A percentile compares a stretch with the other conserved stretches of the same genome.
These are phyloP conservation scores for Primulina eburnea DNA, from an alignment of 257 asterid genomes.

Conservation along the genomic window DNA sequence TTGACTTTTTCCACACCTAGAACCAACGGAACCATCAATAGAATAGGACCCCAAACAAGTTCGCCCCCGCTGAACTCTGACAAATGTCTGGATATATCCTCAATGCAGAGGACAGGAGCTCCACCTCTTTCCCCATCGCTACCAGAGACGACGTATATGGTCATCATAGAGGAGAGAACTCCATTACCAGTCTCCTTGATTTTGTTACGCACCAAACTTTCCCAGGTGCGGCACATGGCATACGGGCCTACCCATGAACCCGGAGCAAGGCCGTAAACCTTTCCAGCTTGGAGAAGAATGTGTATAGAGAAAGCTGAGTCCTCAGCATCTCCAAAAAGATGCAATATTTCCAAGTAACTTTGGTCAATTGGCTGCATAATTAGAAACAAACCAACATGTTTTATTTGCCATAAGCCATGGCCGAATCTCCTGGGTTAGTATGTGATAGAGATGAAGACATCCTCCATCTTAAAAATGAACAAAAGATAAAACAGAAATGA, in stretches of 20 bases:
- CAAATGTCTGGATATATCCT: conserved; percentile 59
- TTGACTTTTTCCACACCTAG: conserved; percentile 90
- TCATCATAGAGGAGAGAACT: conserved; percentile 45
- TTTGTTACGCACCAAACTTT: conserved; percentile 56
- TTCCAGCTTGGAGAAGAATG: conserved; percentile 92
- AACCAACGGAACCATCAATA: conserved; percentile 92
- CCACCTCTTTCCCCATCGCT: conserved; percentile 99
- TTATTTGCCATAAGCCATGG: conserved; percentile 5
- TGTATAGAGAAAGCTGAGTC: conserved; percentile 84
- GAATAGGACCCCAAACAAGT: conserved; percentile 65
- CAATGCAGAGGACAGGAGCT: conserved; percentile 84
- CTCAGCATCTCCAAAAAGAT: conserved; percentile 82
- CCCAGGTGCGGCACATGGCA: conserved; percentile 99
- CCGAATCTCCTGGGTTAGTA: background rate
- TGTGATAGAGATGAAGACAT: background rate
- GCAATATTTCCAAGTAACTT: conserved; percentile 65
- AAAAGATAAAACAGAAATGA: background rate
- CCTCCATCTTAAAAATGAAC: background rate
- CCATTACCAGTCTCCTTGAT: conserved; percentile 40
- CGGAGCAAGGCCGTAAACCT: conserved; percentile 79
- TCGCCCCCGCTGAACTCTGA: conserved; percentile 43
- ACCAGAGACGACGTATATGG: conserved; percentile 86
- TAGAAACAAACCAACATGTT: conserved; percentile 19
- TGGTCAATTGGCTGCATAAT: conserved; percentile 62
- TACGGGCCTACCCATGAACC: conserved; percentile 99